Conservation (phyloP, 2,329 filamentous ascomycete genomes). For the Nakataea oryzae region DNA sequence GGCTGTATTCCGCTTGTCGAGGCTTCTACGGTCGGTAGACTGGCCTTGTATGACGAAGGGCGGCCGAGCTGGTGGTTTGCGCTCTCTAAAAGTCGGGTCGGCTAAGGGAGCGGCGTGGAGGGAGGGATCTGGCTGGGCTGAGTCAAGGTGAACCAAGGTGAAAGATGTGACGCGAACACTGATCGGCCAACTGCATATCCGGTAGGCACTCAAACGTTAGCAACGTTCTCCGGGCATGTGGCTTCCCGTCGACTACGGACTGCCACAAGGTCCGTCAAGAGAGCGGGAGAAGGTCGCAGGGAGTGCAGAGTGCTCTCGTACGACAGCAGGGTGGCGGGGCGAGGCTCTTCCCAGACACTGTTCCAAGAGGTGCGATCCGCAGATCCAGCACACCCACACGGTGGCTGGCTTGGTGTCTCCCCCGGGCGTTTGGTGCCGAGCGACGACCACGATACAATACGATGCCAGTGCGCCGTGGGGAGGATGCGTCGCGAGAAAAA, state of each 20-base stretch:
- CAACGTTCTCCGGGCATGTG: background rate
- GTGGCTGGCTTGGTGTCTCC: background rate
- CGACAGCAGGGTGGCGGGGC: background rate
- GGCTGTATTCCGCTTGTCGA: background rate
- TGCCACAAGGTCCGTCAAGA: background rate
- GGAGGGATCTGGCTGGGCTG: background rate
- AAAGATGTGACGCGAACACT: background rate
- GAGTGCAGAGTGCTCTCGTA: background rate
- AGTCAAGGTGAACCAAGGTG: background rate
- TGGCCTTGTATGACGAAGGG: background rate
- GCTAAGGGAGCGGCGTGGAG: background rate
- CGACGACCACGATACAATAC: background rate
- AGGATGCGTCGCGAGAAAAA: background rate
- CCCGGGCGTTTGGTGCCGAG: background rate
- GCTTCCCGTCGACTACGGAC: background rate
- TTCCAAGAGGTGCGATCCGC: background rate
- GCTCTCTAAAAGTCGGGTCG: background rate
- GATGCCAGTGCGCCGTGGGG: background rate
- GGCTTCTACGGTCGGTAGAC: background rate
- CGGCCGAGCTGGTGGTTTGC: background rate
- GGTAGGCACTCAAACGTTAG: background rate
- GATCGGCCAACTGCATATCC: slow-evolving; percentile 1
- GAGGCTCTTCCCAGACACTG: background rate
- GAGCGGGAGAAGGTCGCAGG: background rate
- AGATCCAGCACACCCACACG: background rate